A percentile compares a stretch with the other conserved stretches of the same genome.
Conservation (phyloP, 1,139 yeast species). For the Magnusiomyces ingens region DNA sequence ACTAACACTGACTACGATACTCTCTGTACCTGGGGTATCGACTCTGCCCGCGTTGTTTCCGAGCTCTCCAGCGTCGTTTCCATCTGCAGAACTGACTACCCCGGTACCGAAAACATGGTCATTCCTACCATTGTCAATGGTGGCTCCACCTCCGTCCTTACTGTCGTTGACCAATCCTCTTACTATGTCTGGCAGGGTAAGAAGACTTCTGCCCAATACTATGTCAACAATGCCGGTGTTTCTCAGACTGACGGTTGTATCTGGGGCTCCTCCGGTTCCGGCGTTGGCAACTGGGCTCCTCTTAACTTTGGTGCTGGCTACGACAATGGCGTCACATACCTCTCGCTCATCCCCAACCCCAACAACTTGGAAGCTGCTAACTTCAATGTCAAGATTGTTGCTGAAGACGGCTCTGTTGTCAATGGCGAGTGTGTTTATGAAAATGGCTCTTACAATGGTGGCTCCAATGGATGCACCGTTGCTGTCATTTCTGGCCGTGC, state of each 20-base stretch:
- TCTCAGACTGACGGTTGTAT: slow-evolving; percentile 81
- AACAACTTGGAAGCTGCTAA: slow-evolving; percentile 73
- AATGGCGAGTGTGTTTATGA: slow-evolving; percentile 76
- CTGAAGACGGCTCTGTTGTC: slow-evolving; percentile 54
- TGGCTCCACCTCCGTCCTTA: slow-evolving; percentile 57
- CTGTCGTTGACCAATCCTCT: slow-evolving; percentile 68
- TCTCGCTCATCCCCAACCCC: slow-evolving; percentile 93
- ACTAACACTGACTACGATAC: slow-evolving; percentile 54
- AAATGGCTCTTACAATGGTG: slow-evolving; percentile 72
- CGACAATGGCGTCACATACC: slow-evolving; percentile 70
- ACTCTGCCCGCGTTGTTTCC: slow-evolving; percentile 62
- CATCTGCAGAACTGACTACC: slow-evolving; percentile 96
- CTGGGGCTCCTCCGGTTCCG: slow-evolving; percentile 80
- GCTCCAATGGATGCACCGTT: slow-evolving; percentile 87
- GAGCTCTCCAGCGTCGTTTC: slow-evolving; percentile 63
- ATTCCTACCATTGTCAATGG: slow-evolving; percentile 77
- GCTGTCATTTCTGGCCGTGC: slow-evolving; percentile 81
- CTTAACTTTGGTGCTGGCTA: slow-evolving; percentile 90
- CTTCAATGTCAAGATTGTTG: slow-evolving; percentile 78
- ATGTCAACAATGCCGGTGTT: slow-evolving; percentile 95
- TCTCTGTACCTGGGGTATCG: slow-evolving; percentile 81
- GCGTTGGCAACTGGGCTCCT: slow-evolving; percentile 98
- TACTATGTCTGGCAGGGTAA: slow-evolving; percentile 82
- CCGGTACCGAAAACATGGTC: slow-evolving; percentile 98
- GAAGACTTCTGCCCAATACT: slow-evolving; percentile 89